phyloP scores from a whole-genome alignment of 1,284 basidiomycete species.

The Boletus smithii region DNA sequence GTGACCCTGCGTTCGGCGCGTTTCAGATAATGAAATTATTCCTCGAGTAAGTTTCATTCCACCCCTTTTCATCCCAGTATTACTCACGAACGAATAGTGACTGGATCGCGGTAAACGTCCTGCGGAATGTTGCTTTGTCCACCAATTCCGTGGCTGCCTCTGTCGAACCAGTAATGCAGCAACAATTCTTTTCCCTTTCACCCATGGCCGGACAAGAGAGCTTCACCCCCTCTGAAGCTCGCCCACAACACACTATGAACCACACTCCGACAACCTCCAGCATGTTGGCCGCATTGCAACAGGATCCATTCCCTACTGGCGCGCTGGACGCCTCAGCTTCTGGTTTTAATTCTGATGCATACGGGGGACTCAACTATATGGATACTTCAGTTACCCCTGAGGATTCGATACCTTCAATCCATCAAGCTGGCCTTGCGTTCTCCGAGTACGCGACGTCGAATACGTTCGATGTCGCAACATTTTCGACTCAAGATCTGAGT shows the following conservation, averaged over 20 bases:
- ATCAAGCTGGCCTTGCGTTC: slow-evolving; percentile 58
- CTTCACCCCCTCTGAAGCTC: slow-evolving; percentile 58
- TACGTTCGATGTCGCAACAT: slow-evolving; percentile 64
- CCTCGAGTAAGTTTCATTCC: slow-evolving; percentile 62
- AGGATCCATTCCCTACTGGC: slow-evolving; percentile 62
- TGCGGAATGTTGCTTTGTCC: slow-evolving; percentile 79
- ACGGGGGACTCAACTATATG: slow-evolving; percentile 70
- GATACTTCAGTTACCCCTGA: slow-evolving; percentile 62
- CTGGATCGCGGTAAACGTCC: slow-evolving; percentile 85
- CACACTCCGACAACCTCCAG: slow-evolving; percentile 82
- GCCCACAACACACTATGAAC: slow-evolving; percentile 51
- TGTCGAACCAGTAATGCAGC: slow-evolving; percentile 84
- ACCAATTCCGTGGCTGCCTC: slow-evolving; percentile 87
- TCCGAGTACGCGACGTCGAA: slow-evolving; percentile 61
- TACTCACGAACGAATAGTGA: slow-evolving; percentile 49
- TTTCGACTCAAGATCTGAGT: slow-evolving; percentile 62
- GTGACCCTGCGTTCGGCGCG: slow-evolving; percentile 84
- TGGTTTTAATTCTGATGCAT: slow-evolving; percentile 62
- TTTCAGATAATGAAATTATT: slow-evolving; percentile 89
- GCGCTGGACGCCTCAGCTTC: slow-evolving; percentile 60
- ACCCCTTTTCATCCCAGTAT: slow-evolving; percentile 10
- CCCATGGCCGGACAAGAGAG: slow-evolving; percentile 78
- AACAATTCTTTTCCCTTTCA: slow-evolving; percentile 76
- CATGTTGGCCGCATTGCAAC: slow-evolving; percentile 80
- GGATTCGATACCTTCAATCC: slow-evolving; percentile 51